These are phyloP conservation scores for Mortierella alpina DNA, from an alignment of 192 early-diverging fungal species.

Conservation along the genomic window DNA sequence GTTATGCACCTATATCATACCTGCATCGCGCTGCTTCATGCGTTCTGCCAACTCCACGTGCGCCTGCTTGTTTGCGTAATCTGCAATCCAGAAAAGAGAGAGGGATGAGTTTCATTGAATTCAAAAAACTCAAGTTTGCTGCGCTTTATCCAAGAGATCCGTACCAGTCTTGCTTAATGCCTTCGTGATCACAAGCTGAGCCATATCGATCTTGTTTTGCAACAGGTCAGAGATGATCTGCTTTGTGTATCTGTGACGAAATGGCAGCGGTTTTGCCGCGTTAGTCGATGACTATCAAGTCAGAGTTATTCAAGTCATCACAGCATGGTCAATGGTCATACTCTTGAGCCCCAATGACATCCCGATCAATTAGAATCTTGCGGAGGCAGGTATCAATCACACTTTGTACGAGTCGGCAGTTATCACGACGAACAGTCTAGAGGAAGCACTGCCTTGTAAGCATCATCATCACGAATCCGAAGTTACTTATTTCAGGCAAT, in stretches of 20 bases:
- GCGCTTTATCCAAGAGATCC: too few relatives aligned
- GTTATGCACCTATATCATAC: constrained; percentile 5
- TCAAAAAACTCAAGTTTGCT: too few relatives aligned
- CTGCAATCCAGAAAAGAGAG: constrained; percentile 44
- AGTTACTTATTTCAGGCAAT: background rate
- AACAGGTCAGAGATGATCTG: constrained; percentile 90
- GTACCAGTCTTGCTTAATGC: constrained; percentile 87
- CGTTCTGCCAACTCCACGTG: constrained; percentile 96
- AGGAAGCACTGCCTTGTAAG: background rate
- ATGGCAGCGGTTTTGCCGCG: background rate
- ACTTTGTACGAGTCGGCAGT: constrained; percentile 89
- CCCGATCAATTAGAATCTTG: constrained; percentile 91
- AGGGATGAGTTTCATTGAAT: background rate
- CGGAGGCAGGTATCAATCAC: constrained; percentile 93
- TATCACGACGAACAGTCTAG: constrained; percentile 95
- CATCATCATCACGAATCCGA: background rate
- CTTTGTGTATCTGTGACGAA: constrained; percentile 77
- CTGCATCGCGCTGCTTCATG: constrained; percentile 96
- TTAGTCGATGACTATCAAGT: background rate
- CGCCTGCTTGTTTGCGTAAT: constrained; percentile 95
- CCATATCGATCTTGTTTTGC: constrained; percentile 97
- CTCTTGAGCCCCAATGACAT: constrained; percentile 86
- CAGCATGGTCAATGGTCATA: constrained; percentile 30
- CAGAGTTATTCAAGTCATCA: background rate
- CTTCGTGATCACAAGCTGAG: constrained; percentile 96